Evolutionary conservation across 2,329 filamentous ascomycete species (phyloP).

Genomic region (Colletotrichum zoysiae): DNA sequence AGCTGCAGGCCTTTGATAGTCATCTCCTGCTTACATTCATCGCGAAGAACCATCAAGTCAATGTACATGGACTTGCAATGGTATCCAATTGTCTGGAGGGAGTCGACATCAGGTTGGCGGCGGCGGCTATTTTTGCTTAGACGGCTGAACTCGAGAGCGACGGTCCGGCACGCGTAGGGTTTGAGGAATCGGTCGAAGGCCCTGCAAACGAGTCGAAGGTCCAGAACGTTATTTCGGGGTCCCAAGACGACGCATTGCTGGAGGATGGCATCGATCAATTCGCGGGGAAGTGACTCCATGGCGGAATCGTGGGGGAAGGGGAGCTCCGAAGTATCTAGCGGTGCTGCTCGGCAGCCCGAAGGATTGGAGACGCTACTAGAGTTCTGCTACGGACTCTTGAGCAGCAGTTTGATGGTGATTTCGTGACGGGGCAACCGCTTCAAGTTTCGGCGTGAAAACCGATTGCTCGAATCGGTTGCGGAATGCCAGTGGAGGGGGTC

Average conservation of each 20-base stretch:
- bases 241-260: constrained; percentile 55
- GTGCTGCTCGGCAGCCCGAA: neutral
- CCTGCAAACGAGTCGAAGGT: constrained; percentile 62
- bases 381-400: neutral
- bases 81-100: constrained; percentile 59
- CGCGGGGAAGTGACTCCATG: constrained; percentile 62
- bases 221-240: constrained; percentile 60
- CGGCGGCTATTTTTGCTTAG: constrained; percentile 54
- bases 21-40: constrained; percentile 55
- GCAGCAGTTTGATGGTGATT: neutral
- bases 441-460: neutral
- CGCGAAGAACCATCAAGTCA: constrained; percentile 66
- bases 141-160: constrained; percentile 64
- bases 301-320: constrained; percentile 24
- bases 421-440: no score
- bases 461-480: neutral
- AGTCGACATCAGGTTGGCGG: constrained; percentile 53
- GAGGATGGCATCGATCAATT: constrained; percentile 62
- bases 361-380: neutral
- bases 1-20: neutral
- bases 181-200: constrained; percentile 62
- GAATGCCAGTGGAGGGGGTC: neutral
- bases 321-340: constrained; percentile 16
- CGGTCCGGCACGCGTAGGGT: constrained; percentile 59
- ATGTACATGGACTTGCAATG: constrained; percentile 64